Percentiles rank a stretch among this genome's conserved stretches.
phyloP scores from a whole-genome alignment of 306 rosid species.

The Biancaea sappan region DNA sequence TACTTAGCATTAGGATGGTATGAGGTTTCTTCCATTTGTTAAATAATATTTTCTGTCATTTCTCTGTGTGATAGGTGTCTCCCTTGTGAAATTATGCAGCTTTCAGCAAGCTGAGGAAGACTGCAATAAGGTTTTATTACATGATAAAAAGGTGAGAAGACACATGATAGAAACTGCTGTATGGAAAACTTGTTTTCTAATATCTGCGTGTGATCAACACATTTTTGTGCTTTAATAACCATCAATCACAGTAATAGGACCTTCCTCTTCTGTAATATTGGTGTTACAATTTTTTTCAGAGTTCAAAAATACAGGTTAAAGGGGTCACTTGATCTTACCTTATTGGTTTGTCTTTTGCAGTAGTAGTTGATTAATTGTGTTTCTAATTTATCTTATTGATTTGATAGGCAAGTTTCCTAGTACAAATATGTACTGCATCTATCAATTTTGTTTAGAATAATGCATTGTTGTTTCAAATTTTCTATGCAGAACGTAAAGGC shows the following conservation, averaged over 20 bases:
- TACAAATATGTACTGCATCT: not conserved
- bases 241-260: not conserved
- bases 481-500: conserved; percentile 82
- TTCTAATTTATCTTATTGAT: conserved; percentile 4
- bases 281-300: not conserved
- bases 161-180: conserved; percentile 1
- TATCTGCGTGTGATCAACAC: not conserved
- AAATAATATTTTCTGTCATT: conserved; percentile 10
- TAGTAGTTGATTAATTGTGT: conserved; percentile 9
- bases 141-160: conserved; percentile 73
- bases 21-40: conserved; percentile 27
- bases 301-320: not conserved
- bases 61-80: conserved; percentile 13
- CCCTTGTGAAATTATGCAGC: conserved; percentile 48
- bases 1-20: conserved; percentile 81
- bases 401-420: not conserved
- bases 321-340: conserved; percentile 5
- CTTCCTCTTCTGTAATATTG: not conserved
- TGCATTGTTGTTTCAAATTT: not conserved
- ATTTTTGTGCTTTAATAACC: conserved; percentile 2
- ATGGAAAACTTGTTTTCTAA: conserved; percentile 13
- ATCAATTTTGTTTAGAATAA: conserved; percentile 1
- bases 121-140: conserved; percentile 69
- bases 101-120: conserved; percentile 89
- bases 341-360: not conserved